Evolutionary conservation across 192 early-diverging fungal species (phyloP), one percentile per base, ranked within the genome.

Genomic region (Dispira parvispora): DNA sequence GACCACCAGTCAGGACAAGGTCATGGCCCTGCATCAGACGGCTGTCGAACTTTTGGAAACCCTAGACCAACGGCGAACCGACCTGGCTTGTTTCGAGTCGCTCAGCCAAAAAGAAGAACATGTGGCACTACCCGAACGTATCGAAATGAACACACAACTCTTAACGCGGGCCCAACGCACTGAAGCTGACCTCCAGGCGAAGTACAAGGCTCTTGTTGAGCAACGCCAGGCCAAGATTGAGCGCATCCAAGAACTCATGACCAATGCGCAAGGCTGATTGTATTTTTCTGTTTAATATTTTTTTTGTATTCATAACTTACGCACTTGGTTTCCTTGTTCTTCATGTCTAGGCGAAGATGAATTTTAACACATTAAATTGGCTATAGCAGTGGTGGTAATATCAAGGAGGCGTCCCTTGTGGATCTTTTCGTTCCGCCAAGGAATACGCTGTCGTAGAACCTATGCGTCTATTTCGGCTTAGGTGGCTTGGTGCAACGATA

Each of bases 1-100:
- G 46, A 93, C 92, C 53, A 93, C 93, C 28, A 91, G 93, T 70
- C 80, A 88, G 74, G 67, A 78, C 8, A 81, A 91, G 38, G 75
- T 84, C 13, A 76, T 75, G 53, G 65, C 77, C 57, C 65, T 95
- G 23, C 46, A 68, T n/a, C 79, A 82, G 18, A 82, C 90, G 47
- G 73, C 88, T 12, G 43, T 63, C 0, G 69, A 73, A 10, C 71
- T 77, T 0, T 81, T 74, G 68, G 79, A 82, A 45, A 82, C 83
- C 46, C 65, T 81, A 27, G 77, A 82, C 62, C 69, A 80, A 38
- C 68, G 74, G 3, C 70, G 73, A 56, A 54, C 84, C 13, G 87
- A 90, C 67, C 66, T 77, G 11, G 64, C 73, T 4, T 83, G 80
- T 53, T 87, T 88, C 67, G 61, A 66, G 45, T 74, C 71, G 52